Evolutionary conservation across 2,329 filamentous ascomycete species (phyloP).

Genomic region (Nigrospora oryzae): DNA sequence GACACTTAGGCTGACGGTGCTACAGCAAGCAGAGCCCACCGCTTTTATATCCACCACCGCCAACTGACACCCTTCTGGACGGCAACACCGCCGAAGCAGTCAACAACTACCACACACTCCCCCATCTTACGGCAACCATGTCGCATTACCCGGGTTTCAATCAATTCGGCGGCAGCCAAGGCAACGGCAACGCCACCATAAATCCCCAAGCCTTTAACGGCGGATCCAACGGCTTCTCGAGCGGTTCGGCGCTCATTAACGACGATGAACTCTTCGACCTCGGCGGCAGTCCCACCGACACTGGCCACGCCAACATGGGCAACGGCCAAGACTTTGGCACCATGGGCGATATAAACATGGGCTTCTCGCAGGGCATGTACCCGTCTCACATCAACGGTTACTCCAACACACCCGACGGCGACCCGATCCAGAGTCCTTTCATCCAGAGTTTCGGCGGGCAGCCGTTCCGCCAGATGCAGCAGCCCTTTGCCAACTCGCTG

Average conservation of each 20-base stretch:
- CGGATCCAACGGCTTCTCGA: slow-evolving; percentile 60
- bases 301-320: slow-evolving; percentile 37
- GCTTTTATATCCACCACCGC: no score
- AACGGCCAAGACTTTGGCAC: slow-evolving; percentile 48
- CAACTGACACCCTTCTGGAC: no score
- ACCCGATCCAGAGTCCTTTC: slow-evolving; percentile 87
- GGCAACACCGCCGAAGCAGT: no score
- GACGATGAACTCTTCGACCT: slow-evolving; percentile 87
- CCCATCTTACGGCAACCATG: slow-evolving; percentile 25
- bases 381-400: slow-evolving; percentile 68
- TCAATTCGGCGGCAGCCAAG: slow-evolving; percentile 46
- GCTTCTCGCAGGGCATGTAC: slow-evolving; percentile 46
- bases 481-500: slow-evolving; percentile 45
- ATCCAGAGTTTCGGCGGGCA: slow-evolving; percentile 65
- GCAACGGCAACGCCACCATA: slow-evolving; percentile 51
- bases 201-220: slow-evolving; percentile 46
- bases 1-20: no score
- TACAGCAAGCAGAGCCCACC: no score
- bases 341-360: slow-evolving; percentile 49
- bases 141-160: slow-evolving; percentile 44
- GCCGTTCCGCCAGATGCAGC: slow-evolving; percentile 61
- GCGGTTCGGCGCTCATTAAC: slow-evolving; percentile 68
- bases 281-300: slow-evolving; percentile 40
- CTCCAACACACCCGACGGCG: slow-evolving; percentile 85
- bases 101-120: no score